These are phyloP conservation scores for Stephania japonica DNA, from an alignment of 164 flowering plant species.

Conservation along the genomic window DNA sequence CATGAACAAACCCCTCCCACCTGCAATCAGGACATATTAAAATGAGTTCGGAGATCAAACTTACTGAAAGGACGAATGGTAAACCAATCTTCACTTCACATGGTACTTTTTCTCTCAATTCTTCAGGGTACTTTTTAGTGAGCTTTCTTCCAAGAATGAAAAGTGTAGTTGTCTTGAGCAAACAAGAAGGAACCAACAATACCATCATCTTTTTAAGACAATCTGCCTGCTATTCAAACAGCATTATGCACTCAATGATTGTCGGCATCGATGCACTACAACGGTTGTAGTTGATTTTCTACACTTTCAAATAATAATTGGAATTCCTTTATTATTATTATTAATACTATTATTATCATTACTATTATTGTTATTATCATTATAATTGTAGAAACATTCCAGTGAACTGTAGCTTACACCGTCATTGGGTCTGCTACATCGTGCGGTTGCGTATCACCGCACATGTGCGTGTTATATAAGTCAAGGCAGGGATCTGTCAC, in stretches of 20 bases:
- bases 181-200: background rate
- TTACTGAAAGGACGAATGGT: background rate
- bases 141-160: background rate
- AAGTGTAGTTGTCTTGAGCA: background rate
- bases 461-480: constrained; percentile 9
- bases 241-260: background rate
- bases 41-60: constrained; percentile 1
- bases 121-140: background rate
- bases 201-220: background rate
- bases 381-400: background rate
- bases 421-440: constrained; percentile 10
- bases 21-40: constrained; percentile 24
- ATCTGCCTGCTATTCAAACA: background rate
- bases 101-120: background rate
- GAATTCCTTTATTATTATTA: background rate
- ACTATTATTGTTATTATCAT: background rate
- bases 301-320: background rate
- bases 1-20: constrained; percentile 75
- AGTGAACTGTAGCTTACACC: constrained; percentile 8
- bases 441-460: background rate
- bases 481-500: constrained; percentile 8
- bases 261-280: background rate
- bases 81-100: background rate
- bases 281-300: background rate
- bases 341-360: background rate